phyloP scores from a whole-genome alignment of 192 early-diverging fungal species.

The Glomus cerebriforme region DNA sequence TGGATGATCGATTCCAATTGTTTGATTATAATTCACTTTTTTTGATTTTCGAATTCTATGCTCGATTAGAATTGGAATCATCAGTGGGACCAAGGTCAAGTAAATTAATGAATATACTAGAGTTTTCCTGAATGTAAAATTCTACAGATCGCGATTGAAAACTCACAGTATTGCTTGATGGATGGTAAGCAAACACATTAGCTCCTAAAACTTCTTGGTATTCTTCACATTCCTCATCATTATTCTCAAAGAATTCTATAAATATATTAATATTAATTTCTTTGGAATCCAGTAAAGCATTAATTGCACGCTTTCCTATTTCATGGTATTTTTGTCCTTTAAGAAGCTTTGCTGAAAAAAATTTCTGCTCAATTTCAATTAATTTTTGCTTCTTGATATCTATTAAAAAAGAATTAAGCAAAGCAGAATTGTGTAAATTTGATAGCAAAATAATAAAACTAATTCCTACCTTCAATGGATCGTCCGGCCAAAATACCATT shows the following conservation, averaged over 20 bases:
- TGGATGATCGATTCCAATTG: too few relatives aligned
- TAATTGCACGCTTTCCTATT: constrained; percentile 8
- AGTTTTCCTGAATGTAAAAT: neutral
- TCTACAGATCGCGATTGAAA: neutral
- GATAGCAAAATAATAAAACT: constrained; percentile 1
- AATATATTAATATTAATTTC: neutral
- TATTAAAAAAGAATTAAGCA: neutral
- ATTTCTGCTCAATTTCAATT: neutral
- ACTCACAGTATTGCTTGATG: neutral
- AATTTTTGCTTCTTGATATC: neutral
- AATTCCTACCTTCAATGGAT: constrained; percentile 19
- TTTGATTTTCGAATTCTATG: too few relatives aligned
- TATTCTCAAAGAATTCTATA: neutral
- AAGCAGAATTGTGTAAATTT: neutral
- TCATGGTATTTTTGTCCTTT: neutral
- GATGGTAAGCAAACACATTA: neutral
- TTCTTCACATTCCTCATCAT: neutral
- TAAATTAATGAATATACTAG: neutral
- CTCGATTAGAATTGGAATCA: too few relatives aligned
- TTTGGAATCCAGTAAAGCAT: constrained; percentile 11
- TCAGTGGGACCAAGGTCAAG: neutral
- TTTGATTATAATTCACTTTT: too few relatives aligned
- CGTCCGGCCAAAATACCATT: neutral
- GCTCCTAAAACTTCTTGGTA: neutral
- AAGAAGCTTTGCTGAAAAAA: neutral